phyloP scores from a whole-genome alignment of 345 rosid genomes.

The Brassica nigra region DNA sequence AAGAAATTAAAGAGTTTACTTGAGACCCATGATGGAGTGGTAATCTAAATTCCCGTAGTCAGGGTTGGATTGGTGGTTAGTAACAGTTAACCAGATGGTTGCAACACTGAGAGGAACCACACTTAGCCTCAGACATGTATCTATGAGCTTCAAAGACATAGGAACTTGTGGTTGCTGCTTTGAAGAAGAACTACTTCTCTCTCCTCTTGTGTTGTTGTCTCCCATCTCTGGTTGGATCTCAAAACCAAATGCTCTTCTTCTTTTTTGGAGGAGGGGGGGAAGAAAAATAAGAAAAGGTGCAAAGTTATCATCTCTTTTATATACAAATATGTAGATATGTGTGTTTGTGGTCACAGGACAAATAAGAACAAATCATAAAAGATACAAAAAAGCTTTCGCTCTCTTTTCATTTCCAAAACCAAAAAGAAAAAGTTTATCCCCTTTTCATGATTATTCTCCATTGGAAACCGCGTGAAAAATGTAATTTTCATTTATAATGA shows the following conservation, averaged over 20 bases:
- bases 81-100: conserved; percentile 75
- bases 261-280: conserved; percentile 15
- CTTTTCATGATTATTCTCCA: conserved; percentile 15
- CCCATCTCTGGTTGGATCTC: conserved; percentile 30
- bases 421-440: background rate
- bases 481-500: background rate
- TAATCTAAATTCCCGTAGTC: conserved; percentile 57
- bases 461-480: conserved; percentile 21
- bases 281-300: background rate
- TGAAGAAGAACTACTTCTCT: conserved; percentile 27
- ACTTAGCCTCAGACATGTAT: conserved; percentile 65
- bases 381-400: conserved; percentile 23
- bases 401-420: conserved; percentile 9
- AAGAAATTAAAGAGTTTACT: conserved; percentile 41
- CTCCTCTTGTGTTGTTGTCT: conserved; percentile 30
- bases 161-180: conserved; percentile 41
- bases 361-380: conserved; percentile 25
- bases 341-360: conserved; percentile 31
- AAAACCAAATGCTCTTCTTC: conserved; percentile 1
- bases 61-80: conserved; percentile 62
- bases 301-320: conserved; percentile 22
- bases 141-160: conserved; percentile 53
- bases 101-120: conserved; percentile 77
- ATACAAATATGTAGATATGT: background rate
- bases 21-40: conserved; percentile 69